Evolutionary conservation across 2,329 filamentous ascomycete species (phyloP), one percentile per base, ranked within the genome.

Genomic region (Apiospora kogelbergensis): DNA sequence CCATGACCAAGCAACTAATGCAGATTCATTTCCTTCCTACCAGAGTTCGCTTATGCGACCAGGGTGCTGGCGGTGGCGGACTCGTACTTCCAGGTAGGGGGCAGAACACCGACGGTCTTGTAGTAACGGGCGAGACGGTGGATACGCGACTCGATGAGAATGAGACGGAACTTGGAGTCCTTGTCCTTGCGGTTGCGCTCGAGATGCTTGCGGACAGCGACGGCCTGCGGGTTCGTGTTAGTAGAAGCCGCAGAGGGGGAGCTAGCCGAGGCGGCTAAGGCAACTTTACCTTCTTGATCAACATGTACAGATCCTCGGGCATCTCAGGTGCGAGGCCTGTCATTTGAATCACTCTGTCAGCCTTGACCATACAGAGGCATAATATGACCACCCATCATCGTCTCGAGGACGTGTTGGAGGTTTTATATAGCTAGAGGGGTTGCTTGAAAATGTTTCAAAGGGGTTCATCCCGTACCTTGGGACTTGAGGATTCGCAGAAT

Each of bases 181-280:
- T 94, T 97, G 90, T 99, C 96, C 91, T 99, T 99, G 87, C 96
- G 95, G 92, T 99, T 99, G 87, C 94, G 94, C 91, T 98, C 94
- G 78, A 99, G 94, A 88, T 99, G 97, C 93, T 99, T 99, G 88
- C 96, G 95, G 88, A 99, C 96, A 82, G 95, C 92, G 79, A 98
- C 95, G 79, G 95, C 95, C 94, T 96, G 63, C 10, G 33, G 45
- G 26, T 24, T 24, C 63, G 69, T 45, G 65, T 75, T 75, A 77
- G 72, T 48, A 71, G 69, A 40, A 30, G 41, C 46, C 53, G 37
- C 26, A 60, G 30, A 60, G 30, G 26, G 53, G 10, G 53, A 7
- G 40, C 42, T 22, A 9, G 30, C 15, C 10, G 48, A 3, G 24
- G 2, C 20, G 22, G 9, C 20, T 44, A n/a, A 53, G n/a, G 17